Evolutionary conservation across 139 green algal species (phyloP).

Genomic region (Dunaliella primolecta): DNA sequence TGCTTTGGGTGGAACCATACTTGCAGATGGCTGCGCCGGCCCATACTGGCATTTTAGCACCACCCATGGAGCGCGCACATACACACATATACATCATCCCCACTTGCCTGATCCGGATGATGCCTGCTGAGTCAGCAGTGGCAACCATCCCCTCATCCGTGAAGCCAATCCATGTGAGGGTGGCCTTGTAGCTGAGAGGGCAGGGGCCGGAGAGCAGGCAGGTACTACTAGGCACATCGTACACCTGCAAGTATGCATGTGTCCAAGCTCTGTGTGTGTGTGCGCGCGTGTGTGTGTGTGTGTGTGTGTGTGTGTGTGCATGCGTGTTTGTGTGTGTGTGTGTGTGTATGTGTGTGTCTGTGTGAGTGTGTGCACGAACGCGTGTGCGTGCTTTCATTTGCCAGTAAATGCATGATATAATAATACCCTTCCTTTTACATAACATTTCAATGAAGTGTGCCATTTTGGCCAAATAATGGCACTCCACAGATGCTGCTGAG

Average conservation of each 20-base stretch:
- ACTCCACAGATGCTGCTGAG: no score
- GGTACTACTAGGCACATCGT: neutral
- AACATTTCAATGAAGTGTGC: no score
- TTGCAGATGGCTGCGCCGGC: neutral
- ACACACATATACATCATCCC: no score
- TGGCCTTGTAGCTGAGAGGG: neutral
- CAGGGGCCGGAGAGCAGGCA: neutral
- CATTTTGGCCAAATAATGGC: no score
- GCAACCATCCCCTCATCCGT: neutral
- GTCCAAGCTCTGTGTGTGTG: neutral
- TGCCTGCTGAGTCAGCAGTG: neutral
- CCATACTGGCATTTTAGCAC: neutral
- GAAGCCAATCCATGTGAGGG: constrained; percentile 9
- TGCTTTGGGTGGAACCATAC: neutral
- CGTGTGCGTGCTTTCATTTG: neutral
- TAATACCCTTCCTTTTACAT: no score
- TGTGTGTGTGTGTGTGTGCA: neutral
- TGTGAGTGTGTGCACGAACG: neutral
- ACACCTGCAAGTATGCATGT: neutral
- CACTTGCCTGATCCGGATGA: neutral
- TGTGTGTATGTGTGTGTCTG: neutral
- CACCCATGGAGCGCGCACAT: neutral
- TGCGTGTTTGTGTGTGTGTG: constrained; percentile 1
- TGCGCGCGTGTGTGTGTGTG: neutral
- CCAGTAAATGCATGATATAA: no score